phyloP scores from a whole-genome alignment of 257 asterid genomes.

The Nyctanthes arbortristis region DNA sequence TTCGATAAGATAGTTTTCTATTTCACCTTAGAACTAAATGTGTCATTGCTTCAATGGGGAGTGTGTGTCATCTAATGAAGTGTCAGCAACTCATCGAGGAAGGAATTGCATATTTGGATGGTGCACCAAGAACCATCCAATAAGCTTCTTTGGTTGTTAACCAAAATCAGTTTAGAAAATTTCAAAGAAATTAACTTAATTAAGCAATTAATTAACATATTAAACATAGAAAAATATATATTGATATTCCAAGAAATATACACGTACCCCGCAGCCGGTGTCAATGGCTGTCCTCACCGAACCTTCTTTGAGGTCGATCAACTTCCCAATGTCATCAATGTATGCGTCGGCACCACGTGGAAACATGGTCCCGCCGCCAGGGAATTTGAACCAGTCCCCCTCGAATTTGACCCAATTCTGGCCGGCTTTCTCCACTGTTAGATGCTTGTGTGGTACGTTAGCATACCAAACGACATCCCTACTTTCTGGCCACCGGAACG shows the following conservation, averaged over 20 bases:
- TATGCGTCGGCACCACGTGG: slow-evolving; percentile 95
- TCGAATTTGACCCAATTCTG: slow-evolving; percentile 96
- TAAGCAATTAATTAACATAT: background rate
- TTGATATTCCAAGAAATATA: slow-evolving; percentile 5
- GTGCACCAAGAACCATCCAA: no score
- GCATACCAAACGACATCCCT: slow-evolving; percentile 86
- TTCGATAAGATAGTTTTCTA: no score
- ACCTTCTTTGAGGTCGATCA: slow-evolving; percentile 70
- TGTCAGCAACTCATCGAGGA: no score
- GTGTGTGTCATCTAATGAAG: no score
- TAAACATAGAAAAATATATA: no score
- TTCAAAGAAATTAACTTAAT: background rate
- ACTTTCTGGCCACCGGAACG: slow-evolving; percentile 93
- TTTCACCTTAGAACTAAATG: no score
- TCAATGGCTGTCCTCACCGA: slow-evolving; percentile 85
- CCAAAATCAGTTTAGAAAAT: background rate
- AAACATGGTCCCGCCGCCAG: slow-evolving; percentile 98
- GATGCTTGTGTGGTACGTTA: slow-evolving; percentile 92
- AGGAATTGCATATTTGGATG: no score
- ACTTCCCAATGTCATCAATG: slow-evolving; percentile 77
- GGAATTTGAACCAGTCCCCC: slow-evolving; percentile 81
- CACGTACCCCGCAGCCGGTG: slow-evolving; percentile 88
- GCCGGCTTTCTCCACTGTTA: slow-evolving; percentile 89
- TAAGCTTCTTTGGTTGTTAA: no score
- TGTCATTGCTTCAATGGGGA: no score